These are phyloP conservation scores for Penicillium macrosclerotiorum DNA, from an alignment of 495 filamentous ascomycete species.

Conservation along the genomic window DNA sequence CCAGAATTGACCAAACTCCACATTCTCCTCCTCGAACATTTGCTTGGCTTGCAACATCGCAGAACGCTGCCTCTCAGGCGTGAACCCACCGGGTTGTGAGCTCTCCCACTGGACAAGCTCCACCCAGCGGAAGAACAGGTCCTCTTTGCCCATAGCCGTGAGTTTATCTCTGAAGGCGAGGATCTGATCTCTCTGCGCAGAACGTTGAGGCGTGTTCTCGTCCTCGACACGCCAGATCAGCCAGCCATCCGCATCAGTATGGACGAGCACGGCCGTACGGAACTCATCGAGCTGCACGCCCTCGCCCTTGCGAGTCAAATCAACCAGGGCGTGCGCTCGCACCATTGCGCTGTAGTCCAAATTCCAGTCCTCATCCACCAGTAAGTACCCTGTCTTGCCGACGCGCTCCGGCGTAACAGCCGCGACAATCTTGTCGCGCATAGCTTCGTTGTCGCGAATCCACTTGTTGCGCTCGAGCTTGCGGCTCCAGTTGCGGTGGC, in stretches of 20 bases:
- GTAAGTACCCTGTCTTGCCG: constrained; percentile 73
- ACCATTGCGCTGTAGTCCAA: constrained; percentile 77
- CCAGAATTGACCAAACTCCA: constrained; percentile 79
- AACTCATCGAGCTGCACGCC: constrained; percentile 52
- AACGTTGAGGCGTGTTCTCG: constrained; percentile 45
- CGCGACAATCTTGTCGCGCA: constrained; percentile 51
- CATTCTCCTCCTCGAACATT: constrained; percentile 65
- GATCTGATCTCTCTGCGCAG: constrained; percentile 55
- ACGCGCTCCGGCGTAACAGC: constrained; percentile 64
- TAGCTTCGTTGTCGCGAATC: constrained; percentile 47
- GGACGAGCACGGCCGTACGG: constrained; percentile 62
- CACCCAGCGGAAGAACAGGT: constrained; percentile 81
- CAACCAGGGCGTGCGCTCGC: constrained; percentile 60
- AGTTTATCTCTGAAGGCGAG: constrained; percentile 70
- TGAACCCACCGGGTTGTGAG: constrained; percentile 69
- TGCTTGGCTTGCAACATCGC: constrained; percentile 63
- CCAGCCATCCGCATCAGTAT: constrained; percentile 65
- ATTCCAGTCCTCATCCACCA: constrained; percentile 77
- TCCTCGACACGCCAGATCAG: constrained; percentile 54
- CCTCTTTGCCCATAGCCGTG: constrained; percentile 70
- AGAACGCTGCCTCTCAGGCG: constrained; percentile 60
- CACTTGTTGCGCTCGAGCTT: constrained; percentile 40
- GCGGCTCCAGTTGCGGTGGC: constrained; percentile 42
- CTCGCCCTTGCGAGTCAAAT: constrained; percentile 42
- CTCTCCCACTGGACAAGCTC: constrained; percentile 84